Evolutionary conservation across 768 basidiomycete genomes (phyloP).

Genomic region (Termitomyces bulborhizus): DNA sequence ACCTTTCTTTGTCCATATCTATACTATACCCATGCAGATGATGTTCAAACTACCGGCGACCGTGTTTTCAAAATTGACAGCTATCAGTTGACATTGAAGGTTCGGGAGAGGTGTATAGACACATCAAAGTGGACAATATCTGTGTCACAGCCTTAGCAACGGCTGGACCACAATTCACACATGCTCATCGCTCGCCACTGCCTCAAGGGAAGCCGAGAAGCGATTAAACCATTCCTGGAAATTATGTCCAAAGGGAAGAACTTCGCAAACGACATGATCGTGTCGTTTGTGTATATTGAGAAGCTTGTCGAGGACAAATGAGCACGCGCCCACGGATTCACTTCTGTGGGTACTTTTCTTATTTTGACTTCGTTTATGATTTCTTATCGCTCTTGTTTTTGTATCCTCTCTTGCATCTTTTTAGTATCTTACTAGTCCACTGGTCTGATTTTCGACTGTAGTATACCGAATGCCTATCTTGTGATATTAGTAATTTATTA

Average conservation of each 20-base stretch:
- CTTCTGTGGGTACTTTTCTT: not conserved
- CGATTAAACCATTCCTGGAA: slow-evolving; percentile 17
- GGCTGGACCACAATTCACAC: slow-evolving; percentile 7
- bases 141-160: slow-evolving; percentile 8
- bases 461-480: not conserved
- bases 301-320: slow-evolving; percentile 20
- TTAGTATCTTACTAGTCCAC: not conserved
- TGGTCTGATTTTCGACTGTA: no score
- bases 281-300: slow-evolving; percentile 27
- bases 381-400: not conserved
- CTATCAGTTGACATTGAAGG: slow-evolving; percentile 18
- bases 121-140: not conserved
- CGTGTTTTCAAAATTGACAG: slow-evolving; percentile 19
- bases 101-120: slow-evolving; percentile 2
- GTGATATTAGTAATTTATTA: not conserved
- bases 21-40: not conserved
- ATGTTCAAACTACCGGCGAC: slow-evolving; percentile 7
- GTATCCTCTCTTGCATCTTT: not conserved
- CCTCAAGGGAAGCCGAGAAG: slow-evolving; percentile 5
- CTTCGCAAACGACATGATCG: slow-evolving; percentile 23
- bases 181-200: slow-evolving; percentile 17
- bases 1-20: not conserved
- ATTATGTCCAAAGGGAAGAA: slow-evolving; percentile 21
- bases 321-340: not conserved
- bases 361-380: not conserved